Percentiles rank a stretch among this genome's conserved stretches.
phyloP scores from a whole-genome alignment of 2,329 filamentous ascomycete genomes.

The Fusarium tricinctum region DNA sequence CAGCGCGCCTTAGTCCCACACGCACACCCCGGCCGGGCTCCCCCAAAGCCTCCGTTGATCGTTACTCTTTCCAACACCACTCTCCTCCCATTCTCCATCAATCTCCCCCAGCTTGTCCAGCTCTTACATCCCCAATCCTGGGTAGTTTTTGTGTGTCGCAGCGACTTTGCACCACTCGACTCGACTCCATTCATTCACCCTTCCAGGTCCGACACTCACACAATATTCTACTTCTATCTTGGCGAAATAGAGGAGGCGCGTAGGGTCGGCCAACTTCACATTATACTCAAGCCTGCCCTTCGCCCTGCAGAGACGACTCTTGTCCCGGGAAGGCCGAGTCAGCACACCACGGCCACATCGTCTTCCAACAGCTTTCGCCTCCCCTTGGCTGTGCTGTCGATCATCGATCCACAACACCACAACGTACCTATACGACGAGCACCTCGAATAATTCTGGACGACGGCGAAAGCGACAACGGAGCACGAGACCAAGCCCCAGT shows the following conservation, averaged over 20 bases:
- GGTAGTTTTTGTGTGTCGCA: slow-evolving; percentile 23
- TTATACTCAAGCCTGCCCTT: not conserved
- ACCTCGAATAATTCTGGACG: slow-evolving; percentile 15
- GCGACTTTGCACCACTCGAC: slow-evolving; percentile 29
- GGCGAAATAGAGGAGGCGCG: slow-evolving; percentile 7
- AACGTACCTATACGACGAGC: slow-evolving; percentile 30
- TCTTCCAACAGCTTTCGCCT: slow-evolving; percentile 31
- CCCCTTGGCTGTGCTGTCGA: slow-evolving; percentile 43
- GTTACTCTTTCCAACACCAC: slow-evolving; percentile 34
- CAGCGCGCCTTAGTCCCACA: slow-evolving; percentile 27
- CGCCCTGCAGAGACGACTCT: slow-evolving; percentile 5
- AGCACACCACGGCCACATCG: slow-evolving; percentile 32
- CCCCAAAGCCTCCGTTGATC: slow-evolving; percentile 39
- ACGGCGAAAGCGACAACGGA: slow-evolving; percentile 19
- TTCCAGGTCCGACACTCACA: slow-evolving; percentile 11
- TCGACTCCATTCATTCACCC: slow-evolving; percentile 10
- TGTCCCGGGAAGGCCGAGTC: slow-evolving; percentile 36
- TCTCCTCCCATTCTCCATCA: slow-evolving; percentile 37
- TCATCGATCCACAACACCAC: slow-evolving; percentile 41
- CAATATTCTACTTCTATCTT: slow-evolving; percentile 6
- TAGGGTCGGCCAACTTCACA: not conserved
- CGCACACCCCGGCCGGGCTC: not conserved
- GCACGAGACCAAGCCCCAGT: slow-evolving; percentile 2
- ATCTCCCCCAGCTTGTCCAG: slow-evolving; percentile 38
- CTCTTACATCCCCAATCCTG: slow-evolving; percentile 36